Percentiles rank a stretch among this genome's conserved stretches.
phyloP scores from a whole-genome alignment of 2,329 filamentous ascomycete genomes.

The Fusarium graminum region DNA sequence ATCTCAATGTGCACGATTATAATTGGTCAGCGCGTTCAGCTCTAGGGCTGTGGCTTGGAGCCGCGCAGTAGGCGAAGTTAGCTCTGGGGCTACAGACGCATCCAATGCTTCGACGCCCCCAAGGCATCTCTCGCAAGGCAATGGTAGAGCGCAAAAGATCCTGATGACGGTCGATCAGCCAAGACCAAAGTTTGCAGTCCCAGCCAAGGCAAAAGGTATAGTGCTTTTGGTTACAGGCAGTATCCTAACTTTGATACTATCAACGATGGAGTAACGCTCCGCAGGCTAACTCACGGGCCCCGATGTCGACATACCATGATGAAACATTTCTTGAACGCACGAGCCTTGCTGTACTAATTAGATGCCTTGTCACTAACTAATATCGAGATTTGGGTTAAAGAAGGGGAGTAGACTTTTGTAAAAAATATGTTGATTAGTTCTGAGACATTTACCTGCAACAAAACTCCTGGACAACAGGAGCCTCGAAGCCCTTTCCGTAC shows the following conservation, averaged over 20 bases:
- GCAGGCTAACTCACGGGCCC: conserved; percentile 4
- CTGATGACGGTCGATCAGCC: not conserved
- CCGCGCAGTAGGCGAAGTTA: conserved; percentile 16
- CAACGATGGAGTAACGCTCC: not conserved
- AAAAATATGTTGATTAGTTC: not conserved
- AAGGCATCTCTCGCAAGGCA: conserved; percentile 8
- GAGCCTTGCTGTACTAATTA: conserved; percentile 7
- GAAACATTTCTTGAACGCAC: conserved; percentile 30
- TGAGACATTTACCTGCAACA: not conserved
- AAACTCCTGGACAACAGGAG: conserved; percentile 7
- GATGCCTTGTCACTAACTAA: not conserved
- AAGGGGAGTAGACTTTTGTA: not conserved
- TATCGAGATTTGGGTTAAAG: conserved; percentile 7
- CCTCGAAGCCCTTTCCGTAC: not conserved
- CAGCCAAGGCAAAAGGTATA: not conserved
- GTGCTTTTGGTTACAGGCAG: not conserved
- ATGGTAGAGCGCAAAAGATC: not conserved
- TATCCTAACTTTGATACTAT: not conserved
- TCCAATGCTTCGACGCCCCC: not conserved
- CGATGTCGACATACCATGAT: conserved; percentile 23
- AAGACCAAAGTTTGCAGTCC: conserved; percentile 5
- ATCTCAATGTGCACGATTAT: conserved; percentile 6
- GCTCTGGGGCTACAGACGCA: not conserved
- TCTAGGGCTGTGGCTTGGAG: conserved; percentile 30
- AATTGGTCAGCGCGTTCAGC: conserved; percentile 5